A percentile compares a stretch with the other conserved stretches of the same genome.
Conservation (phyloP, 169 alveolate genomes). For the Ichthyophthirius multifiliis region DNA sequence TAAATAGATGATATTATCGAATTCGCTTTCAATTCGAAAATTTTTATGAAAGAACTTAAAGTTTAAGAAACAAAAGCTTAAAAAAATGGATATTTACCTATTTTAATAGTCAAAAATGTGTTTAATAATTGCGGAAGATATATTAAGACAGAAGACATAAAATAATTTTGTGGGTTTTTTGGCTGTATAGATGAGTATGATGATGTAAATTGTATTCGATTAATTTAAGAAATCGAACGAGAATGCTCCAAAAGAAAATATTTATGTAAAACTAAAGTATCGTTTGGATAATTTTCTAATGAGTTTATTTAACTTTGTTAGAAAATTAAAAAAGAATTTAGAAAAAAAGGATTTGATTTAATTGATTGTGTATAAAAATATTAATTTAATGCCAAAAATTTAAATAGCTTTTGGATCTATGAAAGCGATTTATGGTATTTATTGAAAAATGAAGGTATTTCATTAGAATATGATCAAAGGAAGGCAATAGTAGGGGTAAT, state of each 20-base stretch:
- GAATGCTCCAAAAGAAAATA: background rate
- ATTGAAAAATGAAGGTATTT: background rate
- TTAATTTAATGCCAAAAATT: background rate
- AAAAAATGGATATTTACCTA: background rate
- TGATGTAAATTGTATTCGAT: background rate
- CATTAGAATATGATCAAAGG: background rate
- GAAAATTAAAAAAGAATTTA: background rate
- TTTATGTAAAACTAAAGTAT: background rate
- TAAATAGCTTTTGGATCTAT: background rate
- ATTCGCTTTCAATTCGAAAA: background rate
- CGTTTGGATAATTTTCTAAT: background rate
- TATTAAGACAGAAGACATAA: background rate
- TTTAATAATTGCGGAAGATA: background rate
- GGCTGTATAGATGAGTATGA: background rate
- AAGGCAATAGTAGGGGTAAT: background rate
- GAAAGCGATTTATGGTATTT: constrained; percentile 10
- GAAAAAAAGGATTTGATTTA: background rate
- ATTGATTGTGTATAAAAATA: background rate
- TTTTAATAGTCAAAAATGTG: background rate
- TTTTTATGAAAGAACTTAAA: background rate
- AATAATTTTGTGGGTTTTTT: background rate
- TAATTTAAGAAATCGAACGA: background rate
- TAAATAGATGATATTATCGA: background rate
- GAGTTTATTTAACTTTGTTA: background rate
- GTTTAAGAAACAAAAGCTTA: background rate